A percentile compares a stretch with the other conserved stretches of the same genome.
Evolutionary conservation across 2,329 filamentous ascomycete genomes (phyloP).

Genomic region (Phoma herbarum): DNA sequence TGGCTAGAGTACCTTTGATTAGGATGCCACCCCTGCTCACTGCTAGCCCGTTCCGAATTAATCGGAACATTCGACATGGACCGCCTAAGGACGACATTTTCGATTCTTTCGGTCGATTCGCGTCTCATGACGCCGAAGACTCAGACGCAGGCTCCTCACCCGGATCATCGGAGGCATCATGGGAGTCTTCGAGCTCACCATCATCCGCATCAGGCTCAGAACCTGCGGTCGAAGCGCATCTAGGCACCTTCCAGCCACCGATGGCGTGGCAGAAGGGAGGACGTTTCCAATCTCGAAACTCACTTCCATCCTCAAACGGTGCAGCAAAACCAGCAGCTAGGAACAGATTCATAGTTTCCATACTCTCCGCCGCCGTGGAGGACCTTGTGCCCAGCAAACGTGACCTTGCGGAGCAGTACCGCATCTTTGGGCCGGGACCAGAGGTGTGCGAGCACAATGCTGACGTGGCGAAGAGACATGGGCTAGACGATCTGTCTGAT

Average conservation of each 20-base stretch:
- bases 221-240: conserved; percentile 51
- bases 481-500: conserved; percentile 75
- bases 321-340: conserved; percentile 45
- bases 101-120: conserved; percentile 67
- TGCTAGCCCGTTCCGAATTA: conserved; percentile 40
- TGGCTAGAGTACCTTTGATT: conserved; percentile 58
- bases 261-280: conserved; percentile 61
- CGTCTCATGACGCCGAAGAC: conserved; percentile 28
- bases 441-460: conserved; percentile 88
- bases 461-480: conserved; percentile 74
- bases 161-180: conserved; percentile 43
- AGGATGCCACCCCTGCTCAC: conserved; percentile 35
- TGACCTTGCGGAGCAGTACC: conserved; percentile 79
- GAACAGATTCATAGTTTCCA: conserved; percentile 74
- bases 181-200: conserved; percentile 50
- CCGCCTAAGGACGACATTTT: conserved; percentile 61
- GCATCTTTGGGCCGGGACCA: conserved; percentile 82
- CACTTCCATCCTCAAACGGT: conserved; percentile 47
- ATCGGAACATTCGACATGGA: conserved; percentile 36
- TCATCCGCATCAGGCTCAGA: conserved; percentile 50
- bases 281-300: conserved; percentile 64
- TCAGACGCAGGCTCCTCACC: conserved; percentile 39
- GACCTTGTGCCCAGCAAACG: conserved; percentile 79
- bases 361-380: conserved; percentile 70
- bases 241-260: conserved; percentile 59